These are phyloP conservation scores for Dictyostelium purpureum DNA, from an alignment of 78 protist genomes.

Conservation along the genomic window DNA sequence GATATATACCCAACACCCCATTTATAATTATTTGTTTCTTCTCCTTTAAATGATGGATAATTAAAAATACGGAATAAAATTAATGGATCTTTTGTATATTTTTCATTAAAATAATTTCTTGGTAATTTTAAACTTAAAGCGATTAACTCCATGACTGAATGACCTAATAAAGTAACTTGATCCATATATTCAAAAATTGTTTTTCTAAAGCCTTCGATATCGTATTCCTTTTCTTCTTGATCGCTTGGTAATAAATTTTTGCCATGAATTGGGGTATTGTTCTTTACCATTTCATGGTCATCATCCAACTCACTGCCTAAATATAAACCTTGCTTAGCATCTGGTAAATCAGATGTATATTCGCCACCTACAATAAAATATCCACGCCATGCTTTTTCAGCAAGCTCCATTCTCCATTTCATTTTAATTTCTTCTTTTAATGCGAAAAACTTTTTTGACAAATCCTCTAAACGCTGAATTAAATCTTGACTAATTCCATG, in stretches of 20 bases:
- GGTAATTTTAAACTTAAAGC: constrained; percentile 24
- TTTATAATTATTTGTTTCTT: neutral
- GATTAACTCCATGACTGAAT: constrained; percentile 37
- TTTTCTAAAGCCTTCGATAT: constrained; percentile 9
- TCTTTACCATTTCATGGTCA: constrained; percentile 11
- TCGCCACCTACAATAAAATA: constrained; percentile 68
- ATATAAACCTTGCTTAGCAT: constrained; percentile 71
- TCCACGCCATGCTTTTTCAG: constrained; percentile 73
- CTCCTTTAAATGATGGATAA: constrained; percentile 17
- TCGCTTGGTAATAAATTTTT: neutral
- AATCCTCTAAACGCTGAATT: constrained; percentile 41
- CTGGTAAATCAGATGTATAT: constrained; percentile 32
- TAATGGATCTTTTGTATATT: constrained; percentile 57
- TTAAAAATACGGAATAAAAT: constrained; percentile 63
- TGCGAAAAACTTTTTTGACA: constrained; percentile 30
- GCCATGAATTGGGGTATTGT: constrained; percentile 27
- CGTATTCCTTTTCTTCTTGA: neutral
- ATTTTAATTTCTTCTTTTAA: constrained; percentile 1
- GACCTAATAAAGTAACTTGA: constrained; percentile 29
- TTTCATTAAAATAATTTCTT: constrained; percentile 2
- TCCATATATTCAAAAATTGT: constrained; percentile 48
- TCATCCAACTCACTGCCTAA: constrained; percentile 47
- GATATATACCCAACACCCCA: neutral
- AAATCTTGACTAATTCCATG: constrained; percentile 43
- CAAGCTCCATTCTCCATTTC: constrained; percentile 43